These are phyloP conservation scores for Leishmania turanica DNA, from an alignment of 208 protist genomes.

Conservation along the genomic window DNA sequence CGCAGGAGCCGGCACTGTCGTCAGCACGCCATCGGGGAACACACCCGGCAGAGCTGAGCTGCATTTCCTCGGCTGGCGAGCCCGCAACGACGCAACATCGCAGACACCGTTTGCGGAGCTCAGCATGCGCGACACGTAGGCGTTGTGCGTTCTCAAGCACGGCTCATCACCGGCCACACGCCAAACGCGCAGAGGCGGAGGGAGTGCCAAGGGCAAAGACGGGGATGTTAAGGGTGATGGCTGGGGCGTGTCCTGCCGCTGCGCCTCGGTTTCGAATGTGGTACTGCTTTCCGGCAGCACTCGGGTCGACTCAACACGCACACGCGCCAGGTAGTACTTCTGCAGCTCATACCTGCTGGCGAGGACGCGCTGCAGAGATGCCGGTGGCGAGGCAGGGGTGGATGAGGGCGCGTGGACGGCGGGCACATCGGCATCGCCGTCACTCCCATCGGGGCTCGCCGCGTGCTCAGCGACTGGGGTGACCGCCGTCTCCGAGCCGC, in stretches of 20 bases:
- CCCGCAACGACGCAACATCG: neutral
- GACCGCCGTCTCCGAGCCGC: neutral
- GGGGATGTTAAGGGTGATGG: neutral
- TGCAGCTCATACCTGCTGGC: constrained; percentile 28
- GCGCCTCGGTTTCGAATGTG: neutral
- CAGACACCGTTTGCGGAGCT: neutral
- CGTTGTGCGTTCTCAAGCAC: constrained; percentile 18
- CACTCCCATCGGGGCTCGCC: neutral
- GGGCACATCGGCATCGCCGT: neutral
- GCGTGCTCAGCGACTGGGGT: neutral
- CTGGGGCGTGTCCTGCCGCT: constrained; percentile 1
- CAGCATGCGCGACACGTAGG: neutral
- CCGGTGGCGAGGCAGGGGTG: neutral
- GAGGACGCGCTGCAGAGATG: constrained; percentile 17
- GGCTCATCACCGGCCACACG: constrained; percentile 8
- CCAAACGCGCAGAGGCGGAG: neutral
- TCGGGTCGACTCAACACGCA: constrained; percentile 1
- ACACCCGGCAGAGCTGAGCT: neutral
- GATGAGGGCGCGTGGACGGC: neutral
- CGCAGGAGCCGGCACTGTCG: constrained; percentile 3
- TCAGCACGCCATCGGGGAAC: constrained; percentile 25
- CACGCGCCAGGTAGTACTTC: constrained; percentile 45
- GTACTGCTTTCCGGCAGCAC: neutral
- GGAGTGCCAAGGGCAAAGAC: neutral
- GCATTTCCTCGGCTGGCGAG: neutral